Conservation (phyloP, 2,329 filamentous ascomycete species). For the Grosmannia huntii region DNA sequence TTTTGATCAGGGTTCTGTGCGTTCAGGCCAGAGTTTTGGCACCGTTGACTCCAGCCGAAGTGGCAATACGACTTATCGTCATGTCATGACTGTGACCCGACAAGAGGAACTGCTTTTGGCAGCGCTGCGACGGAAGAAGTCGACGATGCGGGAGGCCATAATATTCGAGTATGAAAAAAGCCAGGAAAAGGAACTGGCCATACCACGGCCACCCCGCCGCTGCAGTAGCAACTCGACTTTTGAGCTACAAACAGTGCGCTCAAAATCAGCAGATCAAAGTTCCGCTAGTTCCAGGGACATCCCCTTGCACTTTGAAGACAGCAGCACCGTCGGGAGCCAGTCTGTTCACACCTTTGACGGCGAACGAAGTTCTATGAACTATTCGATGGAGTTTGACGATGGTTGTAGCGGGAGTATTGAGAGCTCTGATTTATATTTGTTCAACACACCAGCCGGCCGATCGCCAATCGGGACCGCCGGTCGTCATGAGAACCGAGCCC, state of each 20-base stretch:
- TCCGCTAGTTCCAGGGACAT: slow-evolving; percentile 6
- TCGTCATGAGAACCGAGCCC: background rate
- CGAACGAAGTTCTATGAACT: slow-evolving; percentile 16
- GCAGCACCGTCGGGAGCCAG: background rate
- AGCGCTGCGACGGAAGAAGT: slow-evolving; percentile 42
- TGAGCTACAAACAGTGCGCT: slow-evolving; percentile 7
- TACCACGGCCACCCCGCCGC: slow-evolving; percentile 1
- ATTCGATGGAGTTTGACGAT: slow-evolving; percentile 16
- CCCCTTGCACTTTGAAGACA: slow-evolving; percentile 7
- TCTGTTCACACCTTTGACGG: slow-evolving; percentile 5
- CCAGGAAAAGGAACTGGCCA: background rate
- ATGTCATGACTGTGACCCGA: slow-evolving; percentile 41
- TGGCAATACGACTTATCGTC: slow-evolving; percentile 6
- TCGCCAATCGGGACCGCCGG: background rate
- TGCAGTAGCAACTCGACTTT: slow-evolving; percentile 1
- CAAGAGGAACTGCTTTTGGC: slow-evolving; percentile 47
- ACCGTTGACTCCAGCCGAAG: slow-evolving; percentile 9
- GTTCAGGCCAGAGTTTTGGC: slow-evolving; percentile 14
- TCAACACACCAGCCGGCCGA: slow-evolving; percentile 6
- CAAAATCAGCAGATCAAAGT: background rate
- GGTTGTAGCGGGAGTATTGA: slow-evolving; percentile 8
- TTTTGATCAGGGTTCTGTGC: slow-evolving; percentile 20
- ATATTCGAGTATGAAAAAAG: slow-evolving; percentile 28
- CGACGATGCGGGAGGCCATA: slow-evolving; percentile 37
- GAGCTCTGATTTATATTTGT: slow-evolving; percentile 7